Evolutionary conservation across 805 yeast species (phyloP).

Genomic region (Lachancea thermotolerans): DNA sequence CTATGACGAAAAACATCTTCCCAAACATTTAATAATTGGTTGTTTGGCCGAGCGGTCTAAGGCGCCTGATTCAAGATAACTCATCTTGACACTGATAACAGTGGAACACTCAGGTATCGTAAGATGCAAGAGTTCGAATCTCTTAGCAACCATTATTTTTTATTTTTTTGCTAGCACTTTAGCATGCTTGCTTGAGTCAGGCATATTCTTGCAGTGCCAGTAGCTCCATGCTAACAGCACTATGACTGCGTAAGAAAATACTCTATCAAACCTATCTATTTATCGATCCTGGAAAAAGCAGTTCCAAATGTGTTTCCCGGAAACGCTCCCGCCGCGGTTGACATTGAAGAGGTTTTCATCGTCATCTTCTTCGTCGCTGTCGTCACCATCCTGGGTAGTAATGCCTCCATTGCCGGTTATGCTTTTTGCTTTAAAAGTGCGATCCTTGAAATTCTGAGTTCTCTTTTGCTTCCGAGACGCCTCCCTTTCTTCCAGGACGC

Average conservation of each 20-base stretch:
- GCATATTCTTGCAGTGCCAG: too few species aligned
- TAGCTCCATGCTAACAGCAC: background rate
- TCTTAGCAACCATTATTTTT: too few species aligned
- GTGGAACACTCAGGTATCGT: too few species aligned
- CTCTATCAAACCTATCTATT: background rate
- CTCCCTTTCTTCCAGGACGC: conserved; percentile 21
- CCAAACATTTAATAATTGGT: too few species aligned
- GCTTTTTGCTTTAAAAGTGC: background rate
- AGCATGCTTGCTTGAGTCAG: too few species aligned
- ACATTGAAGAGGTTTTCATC: conserved; percentile 25
- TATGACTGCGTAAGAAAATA: background rate
- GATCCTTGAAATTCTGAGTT: conserved; percentile 1
- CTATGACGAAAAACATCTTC: too few species aligned
- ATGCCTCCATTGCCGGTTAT: background rate
- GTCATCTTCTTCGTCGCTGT: conserved; percentile 8
- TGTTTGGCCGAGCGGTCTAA: too few species aligned
- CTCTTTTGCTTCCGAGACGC: conserved; percentile 1
- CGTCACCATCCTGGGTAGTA: background rate
- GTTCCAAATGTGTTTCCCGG: conserved; percentile 27
- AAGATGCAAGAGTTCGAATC: too few species aligned
- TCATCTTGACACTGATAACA: too few species aligned
- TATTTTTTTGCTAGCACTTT: too few species aligned
- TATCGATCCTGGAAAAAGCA: conserved; percentile 21
- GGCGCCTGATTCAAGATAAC: too few species aligned
- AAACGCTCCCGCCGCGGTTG: conserved; percentile 23